Percentiles rank a stretch among this genome's conserved stretches.
phyloP scores from a whole-genome alignment of 495 filamentous ascomycete genomes.

The Penicillium roqueforti region DNA sequence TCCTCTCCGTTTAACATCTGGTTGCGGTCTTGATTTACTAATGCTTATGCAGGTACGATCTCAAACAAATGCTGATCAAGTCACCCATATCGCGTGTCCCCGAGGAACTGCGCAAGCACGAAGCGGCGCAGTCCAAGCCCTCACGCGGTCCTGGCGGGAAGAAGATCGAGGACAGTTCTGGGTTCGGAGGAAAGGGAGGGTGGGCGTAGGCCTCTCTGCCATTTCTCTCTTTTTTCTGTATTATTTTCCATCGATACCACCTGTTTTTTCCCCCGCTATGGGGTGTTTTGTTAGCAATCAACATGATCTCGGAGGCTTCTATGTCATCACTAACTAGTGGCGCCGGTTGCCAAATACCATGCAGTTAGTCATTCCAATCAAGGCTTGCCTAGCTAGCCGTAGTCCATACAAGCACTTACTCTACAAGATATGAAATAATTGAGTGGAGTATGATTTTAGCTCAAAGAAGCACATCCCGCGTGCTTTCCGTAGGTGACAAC shows the following conservation, averaged over 20 bases:
- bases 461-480: neutral
- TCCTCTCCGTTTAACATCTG: neutral
- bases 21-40: neutral
- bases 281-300: neutral
- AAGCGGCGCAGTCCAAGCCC: conserved; percentile 84
- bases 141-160: conserved; percentile 51
- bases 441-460: conserved; percentile 5
- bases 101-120: conserved; percentile 89
- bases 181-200: conserved; percentile 57
- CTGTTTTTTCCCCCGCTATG: neutral
- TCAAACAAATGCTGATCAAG: conserved; percentile 95
- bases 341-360: neutral
- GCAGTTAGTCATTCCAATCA: neutral
- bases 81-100: conserved; percentile 85
- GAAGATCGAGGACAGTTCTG: conserved; percentile 60
- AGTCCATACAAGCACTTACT: neutral
- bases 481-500: neutral
- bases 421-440: neutral
- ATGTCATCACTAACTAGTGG: neutral
- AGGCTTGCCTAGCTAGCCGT: neutral
- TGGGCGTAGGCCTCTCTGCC: conserved; percentile 25
- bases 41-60: conserved; percentile 56
- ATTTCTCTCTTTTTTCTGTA: neutral
- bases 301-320: neutral
- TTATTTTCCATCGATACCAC: neutral